Conservation (phyloP, 2,329 filamentous ascomycete genomes). For the Paecilomyces formosus region DNA sequence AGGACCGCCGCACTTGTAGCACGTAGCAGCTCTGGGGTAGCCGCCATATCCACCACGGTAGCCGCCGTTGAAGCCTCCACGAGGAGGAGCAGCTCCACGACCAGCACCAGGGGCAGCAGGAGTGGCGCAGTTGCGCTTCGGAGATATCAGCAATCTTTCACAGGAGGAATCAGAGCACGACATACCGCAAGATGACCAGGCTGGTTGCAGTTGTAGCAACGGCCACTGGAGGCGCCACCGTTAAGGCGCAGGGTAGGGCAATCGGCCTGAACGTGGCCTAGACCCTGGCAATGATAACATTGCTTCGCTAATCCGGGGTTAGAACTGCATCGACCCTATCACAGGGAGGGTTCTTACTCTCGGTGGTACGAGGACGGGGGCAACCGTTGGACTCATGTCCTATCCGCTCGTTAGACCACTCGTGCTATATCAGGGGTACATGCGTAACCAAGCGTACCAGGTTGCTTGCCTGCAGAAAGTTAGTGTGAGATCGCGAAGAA, state of each 20-base stretch:
- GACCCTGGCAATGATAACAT: conserved; percentile 98
- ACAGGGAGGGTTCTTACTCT: conserved; percentile 50
- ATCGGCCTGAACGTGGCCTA: conserved; percentile 97
- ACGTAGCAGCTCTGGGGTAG: conserved; percentile 51
- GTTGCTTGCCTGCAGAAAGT: conserved; percentile 35
- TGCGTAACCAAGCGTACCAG: conserved; percentile 26
- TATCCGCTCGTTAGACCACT: conserved; percentile 22
- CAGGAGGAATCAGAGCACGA: conserved; percentile 12
- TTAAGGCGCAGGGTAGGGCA: conserved; percentile 93
- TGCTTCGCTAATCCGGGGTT: conserved; percentile 64
- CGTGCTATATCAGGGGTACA: background rate
- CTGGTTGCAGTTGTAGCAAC: conserved; percentile 96
- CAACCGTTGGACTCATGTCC: conserved; percentile 97
- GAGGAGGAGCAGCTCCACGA: conserved; percentile 57
- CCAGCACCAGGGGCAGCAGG: conserved; percentile 56
- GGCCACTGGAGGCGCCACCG: conserved; percentile 68
- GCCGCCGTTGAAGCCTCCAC: conserved; percentile 55
- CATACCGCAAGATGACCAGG: conserved; percentile 83
- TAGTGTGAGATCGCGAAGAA: conserved; percentile 11
- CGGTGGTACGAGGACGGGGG: conserved; percentile 90
- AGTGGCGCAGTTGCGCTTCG: conserved; percentile 72
- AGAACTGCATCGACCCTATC: conserved; percentile 4
- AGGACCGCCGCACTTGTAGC: conserved; percentile 70
- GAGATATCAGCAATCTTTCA: conserved; percentile 21
- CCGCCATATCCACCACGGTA: conserved; percentile 66